phyloP scores from a whole-genome alignment of 2,329 filamentous ascomycete species.

The Aspergillus sojae region DNA sequence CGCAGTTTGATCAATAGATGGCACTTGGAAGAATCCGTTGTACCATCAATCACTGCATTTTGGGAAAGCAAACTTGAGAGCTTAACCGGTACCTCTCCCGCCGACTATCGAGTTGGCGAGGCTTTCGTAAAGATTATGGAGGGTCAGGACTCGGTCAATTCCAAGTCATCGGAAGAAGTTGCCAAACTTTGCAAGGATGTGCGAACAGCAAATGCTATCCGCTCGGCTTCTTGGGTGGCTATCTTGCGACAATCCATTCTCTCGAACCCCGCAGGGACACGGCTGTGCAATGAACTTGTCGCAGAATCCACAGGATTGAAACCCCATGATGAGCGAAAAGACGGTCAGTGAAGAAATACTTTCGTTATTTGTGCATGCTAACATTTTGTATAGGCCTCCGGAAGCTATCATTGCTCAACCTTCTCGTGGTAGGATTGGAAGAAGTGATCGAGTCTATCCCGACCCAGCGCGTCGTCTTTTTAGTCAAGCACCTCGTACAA shows the following conservation, averaged over 20 bases:
- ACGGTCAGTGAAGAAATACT: conserved; percentile 37
- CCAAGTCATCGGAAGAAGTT: conserved; percentile 34
- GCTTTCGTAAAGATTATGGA: conserved; percentile 44
- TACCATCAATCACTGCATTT: conserved; percentile 24
- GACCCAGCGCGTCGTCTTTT: conserved; percentile 73
- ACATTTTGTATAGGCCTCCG: conserved; percentile 42
- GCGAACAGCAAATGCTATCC: conserved; percentile 47
- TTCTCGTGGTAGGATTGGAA: conserved; percentile 54
- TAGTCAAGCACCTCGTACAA: conserved; percentile 74
- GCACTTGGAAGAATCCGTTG: conserved; percentile 24
- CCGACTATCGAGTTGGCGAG: conserved; percentile 44
- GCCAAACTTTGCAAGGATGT: conserved; percentile 39
- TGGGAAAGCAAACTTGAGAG: conserved; percentile 41
- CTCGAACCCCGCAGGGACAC: conserved; percentile 50
- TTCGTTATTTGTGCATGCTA: conserved; percentile 18
- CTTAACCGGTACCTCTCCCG: conserved; percentile 32
- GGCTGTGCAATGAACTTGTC: conserved; percentile 63
- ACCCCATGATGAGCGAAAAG: conserved; percentile 43
- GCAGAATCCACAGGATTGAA: conserved; percentile 61
- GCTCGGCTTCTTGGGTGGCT: conserved; percentile 51
- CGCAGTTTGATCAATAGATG: conserved; percentile 51
- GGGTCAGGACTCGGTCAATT: conserved; percentile 31
- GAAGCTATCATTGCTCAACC: conserved; percentile 58
- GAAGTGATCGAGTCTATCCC: conserved; percentile 52
- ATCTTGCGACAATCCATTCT: conserved; percentile 54